Conservation (phyloP, 148 eudicot genomes). For the Heliamphora exappendiculata region DNA sequence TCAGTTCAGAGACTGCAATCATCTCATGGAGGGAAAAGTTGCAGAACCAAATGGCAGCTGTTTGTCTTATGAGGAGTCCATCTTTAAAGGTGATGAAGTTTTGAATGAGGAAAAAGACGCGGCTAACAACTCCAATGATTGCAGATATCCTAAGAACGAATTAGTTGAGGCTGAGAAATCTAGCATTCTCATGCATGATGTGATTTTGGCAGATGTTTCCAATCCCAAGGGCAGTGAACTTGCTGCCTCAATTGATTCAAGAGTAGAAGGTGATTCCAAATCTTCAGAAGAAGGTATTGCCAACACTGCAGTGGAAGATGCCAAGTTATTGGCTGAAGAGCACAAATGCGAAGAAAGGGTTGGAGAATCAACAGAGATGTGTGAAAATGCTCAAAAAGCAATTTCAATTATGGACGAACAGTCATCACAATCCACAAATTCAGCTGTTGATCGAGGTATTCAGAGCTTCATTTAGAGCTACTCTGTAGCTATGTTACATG, state of each 20-base stretch:
- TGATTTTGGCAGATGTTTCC: not conserved
- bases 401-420: not conserved
- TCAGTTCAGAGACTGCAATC: not conserved
- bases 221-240: not conserved
- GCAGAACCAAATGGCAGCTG: not conserved
- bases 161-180: not conserved
- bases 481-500: too few species aligned
- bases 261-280: not conserved
- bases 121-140: not conserved
- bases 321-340: not conserved
- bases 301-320: not conserved
- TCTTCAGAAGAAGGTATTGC: not conserved
- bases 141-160: not conserved
- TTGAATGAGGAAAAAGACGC: not conserved
- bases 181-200: too few species aligned
- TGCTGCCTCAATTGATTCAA: not conserved
- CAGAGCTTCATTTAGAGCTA: not conserved
- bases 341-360: not conserved
- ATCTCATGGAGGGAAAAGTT: slow-evolving; percentile 1
- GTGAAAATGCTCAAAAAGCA: not conserved
- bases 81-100: not conserved
- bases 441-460: slow-evolving; percentile 10
- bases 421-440: not conserved
- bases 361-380: not conserved
- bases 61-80: not conserved